Evolutionary conservation across 805 yeast genomes (phyloP).

Genomic region (Schwanniomyces sp.): DNA sequence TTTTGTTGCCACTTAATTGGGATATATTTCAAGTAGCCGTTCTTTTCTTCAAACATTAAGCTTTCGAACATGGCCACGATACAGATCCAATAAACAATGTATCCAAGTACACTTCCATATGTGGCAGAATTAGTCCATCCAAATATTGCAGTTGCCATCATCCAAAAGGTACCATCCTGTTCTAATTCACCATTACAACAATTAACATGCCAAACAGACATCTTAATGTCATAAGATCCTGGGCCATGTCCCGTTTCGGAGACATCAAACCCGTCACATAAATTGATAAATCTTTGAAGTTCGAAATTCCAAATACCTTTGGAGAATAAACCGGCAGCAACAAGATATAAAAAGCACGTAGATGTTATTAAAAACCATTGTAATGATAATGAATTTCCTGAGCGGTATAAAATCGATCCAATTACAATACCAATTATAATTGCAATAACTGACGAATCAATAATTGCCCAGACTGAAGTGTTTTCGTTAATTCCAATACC

Average conservation of each 20-base stretch:
- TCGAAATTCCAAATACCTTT: conserved; percentile 47
- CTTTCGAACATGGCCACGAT: conserved; percentile 30
- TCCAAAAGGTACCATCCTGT: conserved; percentile 45
- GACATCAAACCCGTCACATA: conserved; percentile 42
- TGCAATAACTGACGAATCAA: conserved; percentile 28
- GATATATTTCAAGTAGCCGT: conserved; percentile 37
- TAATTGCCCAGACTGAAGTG: conserved; percentile 29
- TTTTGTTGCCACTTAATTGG: conserved; percentile 40
- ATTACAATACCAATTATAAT: conserved; percentile 29
- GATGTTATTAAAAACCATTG: conserved; percentile 40
- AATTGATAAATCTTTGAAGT: conserved; percentile 35
- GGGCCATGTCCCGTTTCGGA: conserved; percentile 48
- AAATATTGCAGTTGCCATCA: conserved; percentile 44
- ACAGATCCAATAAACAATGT: conserved; percentile 37
- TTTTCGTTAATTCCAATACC: conserved; percentile 41
- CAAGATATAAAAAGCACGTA: conserved; percentile 42
- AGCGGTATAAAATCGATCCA: conserved; percentile 36
- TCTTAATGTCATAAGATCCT: conserved; percentile 42
- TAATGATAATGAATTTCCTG: conserved; percentile 42
- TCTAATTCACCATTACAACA: conserved; percentile 44
- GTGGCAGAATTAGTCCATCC: conserved; percentile 51
- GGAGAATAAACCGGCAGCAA: conserved; percentile 45
- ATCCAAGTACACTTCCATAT: conserved; percentile 40
- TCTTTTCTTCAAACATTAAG: conserved; percentile 34
- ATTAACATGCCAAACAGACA: conserved; percentile 46